These are phyloP conservation scores for Starmerella apicola DNA, from an alignment of 805 yeast genomes.

Conservation along the genomic window DNA sequence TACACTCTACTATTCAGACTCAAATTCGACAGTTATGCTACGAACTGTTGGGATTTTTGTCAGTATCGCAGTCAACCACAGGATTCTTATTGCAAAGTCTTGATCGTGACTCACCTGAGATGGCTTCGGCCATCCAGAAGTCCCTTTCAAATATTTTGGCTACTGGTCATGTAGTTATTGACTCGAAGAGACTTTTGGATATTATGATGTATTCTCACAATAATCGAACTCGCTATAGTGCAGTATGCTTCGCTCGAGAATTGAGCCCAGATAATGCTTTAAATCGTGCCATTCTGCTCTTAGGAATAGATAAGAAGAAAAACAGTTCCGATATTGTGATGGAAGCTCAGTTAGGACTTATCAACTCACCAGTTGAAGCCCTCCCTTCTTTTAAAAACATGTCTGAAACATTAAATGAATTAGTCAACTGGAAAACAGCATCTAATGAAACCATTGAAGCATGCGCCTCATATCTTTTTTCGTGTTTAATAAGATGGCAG, in stretches of 20 bases:
- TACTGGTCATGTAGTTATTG: slow-evolving; percentile 31
- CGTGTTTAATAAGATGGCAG: slow-evolving; percentile 2
- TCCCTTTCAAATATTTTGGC: slow-evolving; percentile 48
- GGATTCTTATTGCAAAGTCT: slow-evolving; percentile 62
- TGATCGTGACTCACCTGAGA: slow-evolving; percentile 47
- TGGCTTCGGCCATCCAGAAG: slow-evolving; percentile 59
- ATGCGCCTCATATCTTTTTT: slow-evolving; percentile 1
- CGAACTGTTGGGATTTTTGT: slow-evolving; percentile 62
- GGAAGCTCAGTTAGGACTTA: slow-evolving; percentile 66
- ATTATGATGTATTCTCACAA: slow-evolving; percentile 32
- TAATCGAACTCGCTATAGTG: slow-evolving; percentile 45
- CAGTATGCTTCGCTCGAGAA: slow-evolving; percentile 49
- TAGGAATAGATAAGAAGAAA: slow-evolving; percentile 40
- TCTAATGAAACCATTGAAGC: slow-evolving; percentile 2
- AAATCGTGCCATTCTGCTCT: slow-evolving; percentile 53
- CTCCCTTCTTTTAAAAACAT: slow-evolving; percentile 47
- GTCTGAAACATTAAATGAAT: slow-evolving; percentile 19
- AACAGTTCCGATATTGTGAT: slow-evolving; percentile 66
- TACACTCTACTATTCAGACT: slow-evolving; percentile 4
- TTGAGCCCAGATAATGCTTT: slow-evolving; percentile 56
- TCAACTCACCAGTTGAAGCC: slow-evolving; percentile 27
- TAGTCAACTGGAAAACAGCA: not conserved
- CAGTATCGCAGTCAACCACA: slow-evolving; percentile 38
- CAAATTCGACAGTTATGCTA: slow-evolving; percentile 37
- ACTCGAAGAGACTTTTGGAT: slow-evolving; percentile 24